These are phyloP conservation scores for Spergularia azorica DNA, from an alignment of 179 eudicot genomes.

Conservation along the genomic window DNA sequence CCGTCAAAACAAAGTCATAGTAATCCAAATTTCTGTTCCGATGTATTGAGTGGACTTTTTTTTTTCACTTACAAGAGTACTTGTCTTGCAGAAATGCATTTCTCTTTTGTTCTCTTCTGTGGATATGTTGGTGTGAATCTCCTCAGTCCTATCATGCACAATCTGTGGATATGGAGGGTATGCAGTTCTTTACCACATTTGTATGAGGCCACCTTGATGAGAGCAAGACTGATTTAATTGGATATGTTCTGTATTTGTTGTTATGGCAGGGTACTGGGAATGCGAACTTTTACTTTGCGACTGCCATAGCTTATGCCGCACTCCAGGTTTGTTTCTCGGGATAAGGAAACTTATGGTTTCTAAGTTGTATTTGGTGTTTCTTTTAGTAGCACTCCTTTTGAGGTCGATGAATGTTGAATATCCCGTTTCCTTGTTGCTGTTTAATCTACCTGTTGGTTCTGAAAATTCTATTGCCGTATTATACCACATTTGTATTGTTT, in stretches of 20 bases:
- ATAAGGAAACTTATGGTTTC: neutral
- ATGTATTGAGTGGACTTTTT: constrained; percentile 8
- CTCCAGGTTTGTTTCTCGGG: constrained; percentile 65
- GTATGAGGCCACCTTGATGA: neutral
- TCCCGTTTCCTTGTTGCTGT: neutral
- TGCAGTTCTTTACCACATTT: constrained; percentile 12
- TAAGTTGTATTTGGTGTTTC: neutral
- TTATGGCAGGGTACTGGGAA: constrained; percentile 89
- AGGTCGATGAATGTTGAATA: neutral
- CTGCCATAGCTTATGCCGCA: constrained; percentile 88
- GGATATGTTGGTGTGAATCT: constrained; percentile 89
- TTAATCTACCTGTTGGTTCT: neutral
- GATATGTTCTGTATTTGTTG: constrained; percentile 7
- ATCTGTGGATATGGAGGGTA: constrained; percentile 99
- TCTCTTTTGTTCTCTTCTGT: constrained; percentile 89
- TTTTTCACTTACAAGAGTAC: constrained; percentile 10
- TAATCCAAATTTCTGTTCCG: neutral
- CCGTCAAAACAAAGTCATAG: no score
- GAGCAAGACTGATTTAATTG: neutral
- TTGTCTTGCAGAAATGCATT: constrained; percentile 74
- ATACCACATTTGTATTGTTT: no score
- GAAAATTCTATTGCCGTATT: no score
- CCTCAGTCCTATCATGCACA: constrained; percentile 97
- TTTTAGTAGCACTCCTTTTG: neutral
- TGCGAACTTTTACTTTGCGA: constrained; percentile 96